A percentile compares a stretch with the other conserved stretches of the same genome.
These are phyloP conservation scores for Tolypocladium nubicola DNA, from an alignment of 2,329 filamentous ascomycete species.

Conservation along the genomic window DNA sequence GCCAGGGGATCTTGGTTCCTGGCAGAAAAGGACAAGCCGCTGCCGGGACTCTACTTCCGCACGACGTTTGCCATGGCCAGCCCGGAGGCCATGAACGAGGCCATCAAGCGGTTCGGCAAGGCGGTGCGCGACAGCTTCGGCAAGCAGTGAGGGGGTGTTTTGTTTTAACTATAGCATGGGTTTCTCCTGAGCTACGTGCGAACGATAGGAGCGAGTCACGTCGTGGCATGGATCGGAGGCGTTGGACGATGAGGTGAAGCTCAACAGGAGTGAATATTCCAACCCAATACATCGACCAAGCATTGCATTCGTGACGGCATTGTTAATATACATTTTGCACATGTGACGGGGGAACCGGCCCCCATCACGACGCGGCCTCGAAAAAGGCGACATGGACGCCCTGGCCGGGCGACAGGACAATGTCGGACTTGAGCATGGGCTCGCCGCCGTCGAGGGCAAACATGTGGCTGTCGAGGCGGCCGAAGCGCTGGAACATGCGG, in stretches of 20 bases:
- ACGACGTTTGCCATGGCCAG: constrained; percentile 80
- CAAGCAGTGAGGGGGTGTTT: constrained; percentile 12
- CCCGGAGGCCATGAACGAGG: constrained; percentile 57
- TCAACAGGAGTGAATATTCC: neutral
- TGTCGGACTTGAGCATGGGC: constrained; percentile 45
- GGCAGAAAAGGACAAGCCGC: constrained; percentile 53
- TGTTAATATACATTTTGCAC: neutral
- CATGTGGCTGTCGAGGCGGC: constrained; percentile 50
- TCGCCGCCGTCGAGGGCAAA: constrained; percentile 39
- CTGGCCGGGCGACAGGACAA: constrained; percentile 47
- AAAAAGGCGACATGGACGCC: constrained; percentile 49
- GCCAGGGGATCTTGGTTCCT: constrained; percentile 88
- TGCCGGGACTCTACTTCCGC: constrained; percentile 70
- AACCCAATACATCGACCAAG: neutral
- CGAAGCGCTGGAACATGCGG: constrained; percentile 62
- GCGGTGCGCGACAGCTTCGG: constrained; percentile 54
- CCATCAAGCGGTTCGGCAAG: constrained; percentile 64
- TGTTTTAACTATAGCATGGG: too few species aligned
- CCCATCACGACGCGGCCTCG: constrained; percentile 24
- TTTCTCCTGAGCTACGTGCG: neutral
- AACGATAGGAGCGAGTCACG: neutral
- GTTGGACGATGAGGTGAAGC: neutral
- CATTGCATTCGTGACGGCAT: neutral
- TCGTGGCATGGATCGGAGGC: neutral
- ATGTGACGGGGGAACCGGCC: neutral